A percentile compares a stretch with the other conserved stretches of the same genome.
phyloP scores from a whole-genome alignment of 306 rosid species.

The Cicer cuneatum region DNA sequence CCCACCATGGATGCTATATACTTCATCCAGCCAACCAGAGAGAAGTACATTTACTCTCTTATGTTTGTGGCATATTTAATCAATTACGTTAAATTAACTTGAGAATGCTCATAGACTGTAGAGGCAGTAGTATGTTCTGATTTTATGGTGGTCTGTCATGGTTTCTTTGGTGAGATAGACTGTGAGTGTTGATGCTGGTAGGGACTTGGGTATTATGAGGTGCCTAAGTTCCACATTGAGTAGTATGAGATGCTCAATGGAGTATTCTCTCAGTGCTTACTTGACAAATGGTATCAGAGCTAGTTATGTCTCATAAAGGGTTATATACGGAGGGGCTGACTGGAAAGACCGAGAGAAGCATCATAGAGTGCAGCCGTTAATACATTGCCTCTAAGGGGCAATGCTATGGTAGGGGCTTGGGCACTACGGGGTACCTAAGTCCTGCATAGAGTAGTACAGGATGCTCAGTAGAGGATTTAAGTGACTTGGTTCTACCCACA shows the following conservation, averaged over 20 bases:
- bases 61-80: slow-evolving; percentile 29
- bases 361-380: neutral
- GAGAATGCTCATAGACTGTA: slow-evolving; percentile 32
- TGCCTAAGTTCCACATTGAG: neutral
- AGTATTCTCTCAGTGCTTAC: neutral
- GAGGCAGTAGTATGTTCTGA: slow-evolving; percentile 17
- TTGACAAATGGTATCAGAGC: neutral
- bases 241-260: neutral
- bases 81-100: slow-evolving; percentile 22
- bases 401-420: neutral
- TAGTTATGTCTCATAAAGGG: neutral
- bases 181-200: neutral
- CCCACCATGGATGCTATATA: slow-evolving; percentile 99
- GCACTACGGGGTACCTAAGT: neutral
- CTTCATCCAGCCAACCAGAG: slow-evolving; percentile 89
- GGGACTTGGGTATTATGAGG: neutral
- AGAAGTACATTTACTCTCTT: slow-evolving; percentile 64
- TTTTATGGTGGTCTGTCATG: slow-evolving; percentile 30
- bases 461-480: neutral
- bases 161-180: slow-evolving; percentile 34
- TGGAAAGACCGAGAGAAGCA: neutral
- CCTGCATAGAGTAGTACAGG: neutral
- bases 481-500: neutral
- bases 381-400: neutral
- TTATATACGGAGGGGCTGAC: neutral